These are phyloP conservation scores for Umbelopsis sp. DNA, from an alignment of 192 early-diverging fungal species.

Conservation along the genomic window DNA sequence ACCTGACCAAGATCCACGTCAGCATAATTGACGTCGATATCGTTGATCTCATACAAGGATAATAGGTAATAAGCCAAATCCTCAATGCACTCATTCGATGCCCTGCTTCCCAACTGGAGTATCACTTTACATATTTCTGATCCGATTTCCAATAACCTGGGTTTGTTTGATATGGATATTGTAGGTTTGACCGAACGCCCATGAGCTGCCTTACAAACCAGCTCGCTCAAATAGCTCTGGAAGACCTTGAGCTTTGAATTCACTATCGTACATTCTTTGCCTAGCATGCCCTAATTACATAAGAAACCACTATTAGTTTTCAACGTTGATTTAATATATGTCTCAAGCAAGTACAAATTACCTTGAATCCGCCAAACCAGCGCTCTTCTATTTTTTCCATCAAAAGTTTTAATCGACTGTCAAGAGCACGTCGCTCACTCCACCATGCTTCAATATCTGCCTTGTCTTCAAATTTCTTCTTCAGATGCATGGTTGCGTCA, in stretches of 20 bases:
- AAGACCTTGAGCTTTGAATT: slow-evolving; percentile 42
- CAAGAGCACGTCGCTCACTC: slow-evolving; percentile 70
- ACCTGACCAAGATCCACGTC: slow-evolving; percentile 49
- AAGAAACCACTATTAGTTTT: background rate
- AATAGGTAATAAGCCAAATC: slow-evolving; percentile 72
- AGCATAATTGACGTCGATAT: slow-evolving; percentile 55
- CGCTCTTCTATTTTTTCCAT: slow-evolving; percentile 68
- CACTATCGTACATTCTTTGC: slow-evolving; percentile 19
- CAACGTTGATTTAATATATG: background rate
- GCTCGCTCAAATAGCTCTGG: slow-evolving; percentile 49
- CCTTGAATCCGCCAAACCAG: slow-evolving; percentile 91
- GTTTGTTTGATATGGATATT: slow-evolving; percentile 26
- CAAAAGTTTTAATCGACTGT: slow-evolving; percentile 65
- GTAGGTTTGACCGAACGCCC: background rate
- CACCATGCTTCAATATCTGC: slow-evolving; percentile 85
- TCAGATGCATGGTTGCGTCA: slow-evolving; percentile 66
- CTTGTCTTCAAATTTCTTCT: slow-evolving; percentile 48
- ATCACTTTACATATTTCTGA: slow-evolving; percentile 56
- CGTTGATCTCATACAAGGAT: slow-evolving; percentile 61
- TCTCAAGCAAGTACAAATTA: slow-evolving; percentile 17
- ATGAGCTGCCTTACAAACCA: slow-evolving; percentile 46
- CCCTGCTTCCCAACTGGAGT: slow-evolving; percentile 54
- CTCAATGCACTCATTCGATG: slow-evolving; percentile 63
- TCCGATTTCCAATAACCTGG: slow-evolving; percentile 58
- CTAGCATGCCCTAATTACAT: slow-evolving; percentile 39